Evolutionary conservation across 2,329 filamentous ascomycete species (phyloP), one percentile per base, ranked within the genome.

Genomic region (Pseudogymnoascus sp.): DNA sequence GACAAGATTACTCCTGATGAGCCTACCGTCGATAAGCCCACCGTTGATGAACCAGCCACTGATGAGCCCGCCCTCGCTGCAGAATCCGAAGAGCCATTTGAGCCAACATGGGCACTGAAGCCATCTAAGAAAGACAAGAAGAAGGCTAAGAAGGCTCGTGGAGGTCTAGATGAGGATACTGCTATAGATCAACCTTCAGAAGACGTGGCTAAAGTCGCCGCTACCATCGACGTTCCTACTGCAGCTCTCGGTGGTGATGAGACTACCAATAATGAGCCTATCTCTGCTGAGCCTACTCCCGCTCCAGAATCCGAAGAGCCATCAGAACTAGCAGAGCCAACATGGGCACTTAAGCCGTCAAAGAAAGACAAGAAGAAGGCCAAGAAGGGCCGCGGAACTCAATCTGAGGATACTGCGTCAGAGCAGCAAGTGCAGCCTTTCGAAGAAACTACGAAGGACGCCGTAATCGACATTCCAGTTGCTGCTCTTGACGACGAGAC

Each of bases 71-170:
- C 9, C n/a, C 21, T 15, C 28, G 28, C 18, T 23, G 19, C 15
- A n/a, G 28, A 35, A 28, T 21, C 28, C 15, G 33, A 57, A 12
- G 33, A 34, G 33, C 33, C 28, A 57, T 39, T 26, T 13, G 55
- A 57, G 55, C 15, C 55, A 34, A 39, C 30, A 18, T 39, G 33
- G 55, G 41, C 12, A 4, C n/a, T 45, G 35, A 61, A 48, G 48
- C 62, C 57, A 61, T 70, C 71, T 30, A 75, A 76, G 67, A 76
- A 76, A 57, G 71, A 73, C 26, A 75, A 75, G 65, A 74, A 74
- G 56, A 76, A 76, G 62, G 68, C 67, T 5, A 67, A 71, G 45
- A 63, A 65, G 26, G 41, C 45, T 28, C 38, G 38, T 41, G 63
- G 63, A 30, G 59, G 62, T 1, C 61, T 63, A 37, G 23, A 41